A percentile compares a stretch with the other conserved stretches of the same genome.
Conservation (phyloP, 2,329 filamentous ascomycete genomes). For the Colletotrichum tropicale region DNA sequence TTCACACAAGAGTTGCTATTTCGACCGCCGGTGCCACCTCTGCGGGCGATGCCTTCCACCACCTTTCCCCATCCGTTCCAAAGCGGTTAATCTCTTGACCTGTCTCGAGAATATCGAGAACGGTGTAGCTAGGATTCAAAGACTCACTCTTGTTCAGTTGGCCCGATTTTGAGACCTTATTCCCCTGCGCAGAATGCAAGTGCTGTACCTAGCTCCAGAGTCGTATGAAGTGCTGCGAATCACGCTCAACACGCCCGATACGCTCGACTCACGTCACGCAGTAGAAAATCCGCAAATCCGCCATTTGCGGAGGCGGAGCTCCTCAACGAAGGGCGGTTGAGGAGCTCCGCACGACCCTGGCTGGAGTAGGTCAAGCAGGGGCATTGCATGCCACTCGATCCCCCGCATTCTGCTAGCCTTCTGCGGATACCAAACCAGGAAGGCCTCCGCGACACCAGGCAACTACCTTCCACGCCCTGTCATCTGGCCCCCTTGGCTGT, state of each 20-base stretch:
- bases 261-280: background rate
- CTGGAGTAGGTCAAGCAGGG: background rate
- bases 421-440: background rate
- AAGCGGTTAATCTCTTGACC: background rate
- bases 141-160: background rate
- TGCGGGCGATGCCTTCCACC: fast-evolving
- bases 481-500: background rate
- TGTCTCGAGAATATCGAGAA: background rate
- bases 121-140: background rate
- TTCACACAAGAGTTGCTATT: background rate
- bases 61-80: background rate
- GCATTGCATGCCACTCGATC: background rate
- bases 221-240: background rate
- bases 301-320: background rate
- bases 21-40: too few species aligned
- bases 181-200: background rate
- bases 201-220: background rate
- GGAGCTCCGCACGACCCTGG: too few species aligned
- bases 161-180: background rate
- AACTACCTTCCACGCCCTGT: background rate
- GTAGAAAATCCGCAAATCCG: background rate
- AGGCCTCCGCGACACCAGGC: background rate
- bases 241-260: background rate
- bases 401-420: background rate
- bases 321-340: too few species aligned